Evolutionary conservation across 192 early-diverging fungal species (phyloP).

Genomic region (Dimargaris xerosporica): DNA sequence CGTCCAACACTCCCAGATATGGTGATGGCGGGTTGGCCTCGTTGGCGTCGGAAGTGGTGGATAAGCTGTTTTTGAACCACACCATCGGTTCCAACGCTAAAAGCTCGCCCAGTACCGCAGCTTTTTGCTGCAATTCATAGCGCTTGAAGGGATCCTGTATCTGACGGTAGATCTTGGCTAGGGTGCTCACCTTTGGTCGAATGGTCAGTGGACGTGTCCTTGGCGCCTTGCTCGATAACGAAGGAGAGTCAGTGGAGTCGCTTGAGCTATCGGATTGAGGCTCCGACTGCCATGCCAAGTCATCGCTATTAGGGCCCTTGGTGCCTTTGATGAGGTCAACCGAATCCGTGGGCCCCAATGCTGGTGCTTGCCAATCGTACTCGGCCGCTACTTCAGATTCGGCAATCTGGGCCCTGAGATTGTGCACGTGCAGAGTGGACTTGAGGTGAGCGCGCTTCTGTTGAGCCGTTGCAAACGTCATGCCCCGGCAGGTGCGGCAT

Average conservation of each 20-base stretch:
- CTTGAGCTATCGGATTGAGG: not conserved
- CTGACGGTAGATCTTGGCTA: not conserved
- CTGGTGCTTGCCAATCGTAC: not conserved
- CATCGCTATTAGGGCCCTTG: not conserved
- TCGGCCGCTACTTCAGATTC: not conserved
- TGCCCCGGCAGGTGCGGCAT: slow-evolving; percentile 13
- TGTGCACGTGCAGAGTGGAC: slow-evolving; percentile 1
- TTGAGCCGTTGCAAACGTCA: not conserved
- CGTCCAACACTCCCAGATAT: not conserved
- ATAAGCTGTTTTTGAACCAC: not conserved
- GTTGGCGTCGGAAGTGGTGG: not conserved
- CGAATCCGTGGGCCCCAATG: not conserved
- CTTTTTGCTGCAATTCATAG: not conserved
- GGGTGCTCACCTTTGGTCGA: not conserved
- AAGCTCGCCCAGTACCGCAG: not conserved
- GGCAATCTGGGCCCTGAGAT: not conserved
- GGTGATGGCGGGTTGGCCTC: not conserved
- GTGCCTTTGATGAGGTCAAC: not conserved
- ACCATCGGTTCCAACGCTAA: slow-evolving; percentile 4
- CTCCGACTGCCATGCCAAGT: not conserved
- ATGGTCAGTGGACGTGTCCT: not conserved
- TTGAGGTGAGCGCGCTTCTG: slow-evolving; percentile 12
- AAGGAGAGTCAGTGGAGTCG: not conserved
- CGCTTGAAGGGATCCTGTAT: slow-evolving; percentile 3
- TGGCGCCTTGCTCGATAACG: not conserved